These are phyloP conservation scores for Lachancea waltii DNA, from an alignment of 805 yeast species.

Conservation along the genomic window DNA sequence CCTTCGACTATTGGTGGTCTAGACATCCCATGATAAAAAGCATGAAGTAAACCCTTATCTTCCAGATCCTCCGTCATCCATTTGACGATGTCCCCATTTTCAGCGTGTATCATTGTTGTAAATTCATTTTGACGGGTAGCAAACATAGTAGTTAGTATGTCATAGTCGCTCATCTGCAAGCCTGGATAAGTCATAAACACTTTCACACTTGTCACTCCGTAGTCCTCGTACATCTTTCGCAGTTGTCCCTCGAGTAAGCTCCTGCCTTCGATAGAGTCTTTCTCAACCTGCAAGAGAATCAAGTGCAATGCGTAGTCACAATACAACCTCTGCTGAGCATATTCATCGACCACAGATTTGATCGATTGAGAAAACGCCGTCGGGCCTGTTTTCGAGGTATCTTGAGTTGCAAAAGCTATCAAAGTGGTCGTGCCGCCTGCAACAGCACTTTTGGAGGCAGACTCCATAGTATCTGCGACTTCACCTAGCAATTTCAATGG, in stretches of 20 bases:
- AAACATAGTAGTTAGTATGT: conserved; percentile 35
- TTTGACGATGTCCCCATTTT: conserved; percentile 41
- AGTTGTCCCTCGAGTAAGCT: conserved; percentile 28
- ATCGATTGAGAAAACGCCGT: conserved; percentile 31
- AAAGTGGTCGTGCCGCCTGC: conserved; percentile 48
- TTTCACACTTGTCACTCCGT: conserved; percentile 38
- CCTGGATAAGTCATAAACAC: conserved; percentile 43
- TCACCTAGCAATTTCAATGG: conserved; percentile 30
- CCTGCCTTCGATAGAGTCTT: conserved; percentile 9
- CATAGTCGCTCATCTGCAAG: conserved; percentile 36
- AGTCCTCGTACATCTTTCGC: conserved; percentile 31
- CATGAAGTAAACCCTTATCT: conserved; percentile 34
- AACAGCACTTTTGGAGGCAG: conserved; percentile 41
- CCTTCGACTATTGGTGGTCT: conserved; percentile 42
- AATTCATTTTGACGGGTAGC: conserved; percentile 37
- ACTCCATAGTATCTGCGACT: conserved; percentile 40
- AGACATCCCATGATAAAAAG: conserved; percentile 41
- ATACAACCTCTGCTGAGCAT: conserved; percentile 17
- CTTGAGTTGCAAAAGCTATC: conserved; percentile 42
- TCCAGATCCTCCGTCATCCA: conserved; percentile 37
- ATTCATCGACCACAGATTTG: conserved; percentile 23
- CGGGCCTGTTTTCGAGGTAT: conserved; percentile 28
- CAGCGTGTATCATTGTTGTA: conserved; percentile 49
- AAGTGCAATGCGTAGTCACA: conserved; percentile 47
- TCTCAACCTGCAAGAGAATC: conserved; percentile 35